phyloP scores from a whole-genome alignment of 106 monocot genomes.

The Dioscorea alata region DNA sequence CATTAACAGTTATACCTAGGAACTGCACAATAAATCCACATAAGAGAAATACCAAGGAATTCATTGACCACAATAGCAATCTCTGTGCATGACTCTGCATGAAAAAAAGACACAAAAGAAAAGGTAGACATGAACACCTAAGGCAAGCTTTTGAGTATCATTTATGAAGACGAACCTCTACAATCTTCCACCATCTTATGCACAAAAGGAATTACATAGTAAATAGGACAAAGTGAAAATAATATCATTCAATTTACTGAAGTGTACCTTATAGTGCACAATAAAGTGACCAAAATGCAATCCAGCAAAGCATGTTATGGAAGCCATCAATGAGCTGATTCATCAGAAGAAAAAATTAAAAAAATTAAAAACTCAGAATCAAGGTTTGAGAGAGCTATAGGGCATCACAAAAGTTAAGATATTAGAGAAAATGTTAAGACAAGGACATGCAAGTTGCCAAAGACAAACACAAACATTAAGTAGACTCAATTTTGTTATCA shows the following conservation, averaged over 20 bases:
- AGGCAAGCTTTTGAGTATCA: too few species aligned
- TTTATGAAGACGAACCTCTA: too few species aligned
- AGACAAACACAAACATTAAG: too few species aligned
- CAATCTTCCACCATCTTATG: too few species aligned
- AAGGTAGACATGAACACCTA: not conserved
- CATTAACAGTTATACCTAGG: slow-evolving; percentile 23
- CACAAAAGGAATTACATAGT: too few species aligned
- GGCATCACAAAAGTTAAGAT: too few species aligned
- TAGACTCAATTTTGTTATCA: too few species aligned
- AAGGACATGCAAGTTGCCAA: too few species aligned
- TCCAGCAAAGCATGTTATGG: slow-evolving; percentile 84
- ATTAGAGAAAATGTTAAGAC: too few species aligned
- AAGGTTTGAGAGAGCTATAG: not conserved
- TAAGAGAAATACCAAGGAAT: slow-evolving; percentile 48
- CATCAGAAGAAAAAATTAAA: not conserved
- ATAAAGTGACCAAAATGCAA: slow-evolving; percentile 80
- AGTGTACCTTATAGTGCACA: slow-evolving; percentile 62
- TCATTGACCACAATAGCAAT: slow-evolving; percentile 51
- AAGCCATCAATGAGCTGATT: slow-evolving; percentile 80
- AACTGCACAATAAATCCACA: slow-evolving; percentile 41
- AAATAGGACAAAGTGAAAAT: too few species aligned
- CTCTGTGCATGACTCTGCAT: slow-evolving; percentile 49
- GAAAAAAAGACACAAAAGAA: slow-evolving; percentile 4
- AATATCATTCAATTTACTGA: too few species aligned
- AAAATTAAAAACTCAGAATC: not conserved